These are phyloP conservation scores for Pterothamnion heteromorphum DNA, from an alignment of 31 red algal species.

Conservation along the genomic window DNA sequence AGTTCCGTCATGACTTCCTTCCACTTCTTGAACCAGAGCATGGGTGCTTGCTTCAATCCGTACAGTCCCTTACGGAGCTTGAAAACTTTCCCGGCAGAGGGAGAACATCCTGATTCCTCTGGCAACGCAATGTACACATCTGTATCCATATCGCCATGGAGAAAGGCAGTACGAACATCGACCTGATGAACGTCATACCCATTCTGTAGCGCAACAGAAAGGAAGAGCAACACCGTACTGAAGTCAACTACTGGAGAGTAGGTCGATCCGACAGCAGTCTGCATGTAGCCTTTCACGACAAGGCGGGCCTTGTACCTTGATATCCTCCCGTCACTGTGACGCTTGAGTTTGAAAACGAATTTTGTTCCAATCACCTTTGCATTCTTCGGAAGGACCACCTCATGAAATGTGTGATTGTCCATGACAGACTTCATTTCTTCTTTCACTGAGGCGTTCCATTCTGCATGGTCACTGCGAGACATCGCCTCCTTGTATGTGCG, in stretches of 20 bases:
- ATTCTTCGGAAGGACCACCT: background rate
- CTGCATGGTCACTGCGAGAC: background rate
- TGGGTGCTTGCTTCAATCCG: no score
- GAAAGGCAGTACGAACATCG: constrained; percentile 38
- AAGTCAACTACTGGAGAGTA: constrained; percentile 37
- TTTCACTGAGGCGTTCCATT: background rate
- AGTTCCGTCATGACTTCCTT: background rate
- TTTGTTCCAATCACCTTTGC: background rate
- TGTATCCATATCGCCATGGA: constrained; percentile 14
- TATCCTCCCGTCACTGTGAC: background rate
- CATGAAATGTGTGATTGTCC: background rate
- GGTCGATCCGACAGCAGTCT: background rate
- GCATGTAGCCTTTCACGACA: background rate
- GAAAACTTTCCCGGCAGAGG: background rate
- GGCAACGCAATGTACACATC: background rate
- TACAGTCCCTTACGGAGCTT: no score
- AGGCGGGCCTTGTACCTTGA: background rate
- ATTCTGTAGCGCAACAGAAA: constrained; percentile 21
- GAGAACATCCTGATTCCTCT: background rate
- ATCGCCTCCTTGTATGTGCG: background rate
- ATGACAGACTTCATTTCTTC: background rate
- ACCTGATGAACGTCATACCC: constrained; percentile 28
- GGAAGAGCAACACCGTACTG: background rate
- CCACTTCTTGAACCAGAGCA: no score
- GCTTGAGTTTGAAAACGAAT: constrained; percentile 14